Evolutionary conservation across 75 land plant species (phyloP), one percentile per base, ranked within the genome.

Genomic region (Cryptomeria japonica): DNA sequence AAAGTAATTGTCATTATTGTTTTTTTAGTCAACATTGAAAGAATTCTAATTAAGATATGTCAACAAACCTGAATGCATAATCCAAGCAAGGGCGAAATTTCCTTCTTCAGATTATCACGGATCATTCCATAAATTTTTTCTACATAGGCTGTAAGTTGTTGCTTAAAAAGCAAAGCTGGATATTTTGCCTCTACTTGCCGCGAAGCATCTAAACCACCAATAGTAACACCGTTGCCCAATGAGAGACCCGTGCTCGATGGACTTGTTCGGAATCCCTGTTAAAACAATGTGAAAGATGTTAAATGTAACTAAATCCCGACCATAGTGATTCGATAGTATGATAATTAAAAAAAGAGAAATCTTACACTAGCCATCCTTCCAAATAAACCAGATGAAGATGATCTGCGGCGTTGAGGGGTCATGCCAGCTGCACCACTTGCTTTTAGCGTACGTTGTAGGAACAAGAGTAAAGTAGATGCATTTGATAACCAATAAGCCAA

Each of bases 91-190:
- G 98, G 96, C 6, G 99, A 94, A 70, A 97, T 94, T 80, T 97
- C 99, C 91, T 97, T 97, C 91, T 97, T 97, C 85, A 97, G 87
- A 70, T 94, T 97, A 89, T 97, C 99, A 51, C 99, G 93, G 47
- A 97, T 91, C 92, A 96, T 94, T 84, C 99, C 99, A 89, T 97
- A 97, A 39, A 97, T 94, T 84, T 97, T 97, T 90, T 97, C 99
- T 44, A 97, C 96, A 89, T 93, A 97, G 80, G 98, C 98, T 49
- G 98, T 97, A 41, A 97, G 96, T 86, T 97, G 99, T 86, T 97
- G 99, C 89, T 97, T 97, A 88, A 97, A 97, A 13, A 97, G 92
- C 87, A 96, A 88, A 87, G 99, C 99, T 58, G 99, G 99, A 91
- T 95, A 95, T 87, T 97, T 97, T 28, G 98, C 99, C 89, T 97